Base-by-base conservation (phyloP, 2,329 filamentous ascomycete species). In the Sclerotinia nivalis region DNA sequence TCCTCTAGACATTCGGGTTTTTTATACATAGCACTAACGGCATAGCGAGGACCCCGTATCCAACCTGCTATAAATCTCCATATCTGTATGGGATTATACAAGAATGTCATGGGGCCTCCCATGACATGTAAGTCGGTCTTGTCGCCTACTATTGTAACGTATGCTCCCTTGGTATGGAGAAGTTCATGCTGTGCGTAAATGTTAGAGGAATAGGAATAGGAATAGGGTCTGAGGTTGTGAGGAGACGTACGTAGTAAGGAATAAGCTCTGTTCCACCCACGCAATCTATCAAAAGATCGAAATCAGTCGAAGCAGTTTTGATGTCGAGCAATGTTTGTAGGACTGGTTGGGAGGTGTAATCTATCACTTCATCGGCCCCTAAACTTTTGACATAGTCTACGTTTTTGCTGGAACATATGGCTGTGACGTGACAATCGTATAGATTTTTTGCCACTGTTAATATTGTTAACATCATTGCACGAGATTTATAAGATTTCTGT, bases 251-350 rank as follows among this genome's bases (percentile, higher is more conserved):
- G 70, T 77, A 75, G 52, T 50, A 50, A 5, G 71, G 54, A 40
- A 77, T 61, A 12, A 77, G 64, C 18, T 77, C 76, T 7, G 70
- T 76, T 15, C 81, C 78, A 10, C 84, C 83, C 50, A 82, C 77
- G 66, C 76, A 77, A 64, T 78, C 75, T 56, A 77, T 69, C 6
- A 78, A 37, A 5, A 77, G 69, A 64, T 77, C 76, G 31, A 69
- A 75, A 28, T 73, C 60, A 15, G 45, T 28, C 31, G 47, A 59
- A 15, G 52, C 31, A 34, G 56, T 45, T 34, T 61, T 69, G 10
- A 31, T 49, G 9, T 73, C 66, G 22, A 73, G 60, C 37, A 76
- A 71, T 47, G 68, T 59, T 54, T 73, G 52, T 2, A 69, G 20
- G 1, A 77, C 72, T 58, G 74, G 65, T 54, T 73, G 52, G 2